A percentile compares a stretch with the other conserved stretches of the same genome.
phyloP scores from a whole-genome alignment of 2,329 filamentous ascomycete genomes.

The Ilyonectria mors-panacis region DNA sequence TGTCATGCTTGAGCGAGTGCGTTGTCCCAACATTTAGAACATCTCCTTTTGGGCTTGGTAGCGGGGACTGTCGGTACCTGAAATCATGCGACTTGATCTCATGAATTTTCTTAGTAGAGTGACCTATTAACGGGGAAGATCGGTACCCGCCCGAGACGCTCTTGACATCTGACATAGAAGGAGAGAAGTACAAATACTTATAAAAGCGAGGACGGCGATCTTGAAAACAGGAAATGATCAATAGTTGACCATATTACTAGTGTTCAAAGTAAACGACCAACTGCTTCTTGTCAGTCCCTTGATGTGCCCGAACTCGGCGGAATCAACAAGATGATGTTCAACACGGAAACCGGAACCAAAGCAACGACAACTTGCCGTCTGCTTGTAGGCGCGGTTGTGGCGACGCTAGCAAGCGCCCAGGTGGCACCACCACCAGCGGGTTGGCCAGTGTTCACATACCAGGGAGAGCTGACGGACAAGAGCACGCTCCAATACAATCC shows the following conservation, averaged over 20 bases:
- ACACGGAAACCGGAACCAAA: background rate
- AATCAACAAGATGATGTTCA: background rate
- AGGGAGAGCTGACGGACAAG: constrained; percentile 44
- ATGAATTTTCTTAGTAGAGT: background rate
- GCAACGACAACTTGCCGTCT: background rate
- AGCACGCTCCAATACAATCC: constrained; percentile 41
- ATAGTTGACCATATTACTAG: background rate
- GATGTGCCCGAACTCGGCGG: background rate
- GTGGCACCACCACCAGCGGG: constrained; percentile 29
- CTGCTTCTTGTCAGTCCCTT: constrained; percentile 2
- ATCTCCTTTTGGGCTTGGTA: background rate
- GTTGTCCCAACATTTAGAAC: background rate
- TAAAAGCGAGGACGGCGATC: background rate
- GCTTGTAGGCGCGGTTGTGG: background rate
- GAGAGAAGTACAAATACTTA: background rate
- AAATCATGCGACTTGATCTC: constrained; percentile 1
- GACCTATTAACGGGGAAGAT: constrained; percentile 31
- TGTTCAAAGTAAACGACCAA: background rate
- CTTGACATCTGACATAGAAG: background rate
- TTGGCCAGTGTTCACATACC: constrained; percentile 42
- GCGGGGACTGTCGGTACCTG: constrained; percentile 3
- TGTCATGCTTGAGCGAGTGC: background rate
- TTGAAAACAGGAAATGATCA: background rate
- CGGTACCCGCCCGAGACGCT: constrained; percentile 26
- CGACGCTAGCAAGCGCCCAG: constrained; percentile 8